Conservation (phyloP, 768 basidiomycete genomes). For the Mycena pura region DNA sequence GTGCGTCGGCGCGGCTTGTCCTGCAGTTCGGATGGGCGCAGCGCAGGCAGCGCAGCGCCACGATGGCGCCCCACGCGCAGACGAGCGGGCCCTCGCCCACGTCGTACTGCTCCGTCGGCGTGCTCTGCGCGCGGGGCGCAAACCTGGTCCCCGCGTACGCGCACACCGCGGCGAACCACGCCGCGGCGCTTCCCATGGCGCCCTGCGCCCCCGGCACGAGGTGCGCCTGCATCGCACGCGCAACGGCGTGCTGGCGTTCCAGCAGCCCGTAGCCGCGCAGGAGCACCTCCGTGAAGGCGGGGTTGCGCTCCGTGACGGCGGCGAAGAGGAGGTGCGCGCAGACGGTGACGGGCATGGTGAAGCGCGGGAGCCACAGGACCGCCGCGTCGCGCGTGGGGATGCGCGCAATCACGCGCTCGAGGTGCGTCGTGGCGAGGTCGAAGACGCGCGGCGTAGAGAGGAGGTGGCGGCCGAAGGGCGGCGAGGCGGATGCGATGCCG, state of each 20-base stretch:
- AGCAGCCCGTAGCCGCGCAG: background rate
- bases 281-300: background rate
- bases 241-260: background rate
- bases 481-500: background rate
- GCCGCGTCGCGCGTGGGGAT: background rate
- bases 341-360: background rate
- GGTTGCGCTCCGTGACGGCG: background rate
- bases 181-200: background rate
- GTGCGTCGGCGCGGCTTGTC: background rate
- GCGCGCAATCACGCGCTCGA: background rate
- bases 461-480: background rate
- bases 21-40: background rate
- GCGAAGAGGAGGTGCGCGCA: background rate
- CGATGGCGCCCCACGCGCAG: background rate
- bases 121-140: background rate
- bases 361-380: background rate
- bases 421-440: background rate
- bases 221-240: background rate
- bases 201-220: background rate
- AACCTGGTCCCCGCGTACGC: background rate
- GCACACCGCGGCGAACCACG: constrained; percentile 1
- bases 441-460: background rate
- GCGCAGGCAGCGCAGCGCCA: background rate
- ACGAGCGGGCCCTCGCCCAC: background rate
- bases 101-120: background rate